Evolutionary conservation across 495 filamentous ascomycete genomes (phyloP).

Genomic region (Daldinia bambusicola): DNA sequence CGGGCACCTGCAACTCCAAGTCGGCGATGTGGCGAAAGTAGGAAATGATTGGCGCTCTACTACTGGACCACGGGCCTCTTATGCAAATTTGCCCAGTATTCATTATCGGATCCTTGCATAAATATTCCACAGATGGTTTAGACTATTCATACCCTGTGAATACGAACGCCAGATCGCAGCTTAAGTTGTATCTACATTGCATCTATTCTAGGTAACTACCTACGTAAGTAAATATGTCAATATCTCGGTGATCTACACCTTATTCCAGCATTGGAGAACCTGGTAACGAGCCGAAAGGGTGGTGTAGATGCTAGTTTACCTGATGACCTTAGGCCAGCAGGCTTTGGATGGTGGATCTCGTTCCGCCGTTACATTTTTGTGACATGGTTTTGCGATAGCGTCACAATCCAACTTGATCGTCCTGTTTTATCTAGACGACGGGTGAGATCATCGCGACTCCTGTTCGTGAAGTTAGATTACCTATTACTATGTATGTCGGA

Average conservation of each 20-base stretch:
- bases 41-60: slow-evolving; percentile 29
- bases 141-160: slow-evolving; percentile 22
- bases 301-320: slow-evolving; percentile 11
- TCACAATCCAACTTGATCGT: slow-evolving; percentile 23
- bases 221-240: neutral
- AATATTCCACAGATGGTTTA: slow-evolving; percentile 14
- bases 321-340: slow-evolving; percentile 30
- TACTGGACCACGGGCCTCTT: slow-evolving; percentile 18
- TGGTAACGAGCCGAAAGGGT: slow-evolving; percentile 21
- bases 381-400: slow-evolving; percentile 21
- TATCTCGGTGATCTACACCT: slow-evolving; percentile 22
- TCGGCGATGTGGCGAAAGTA: slow-evolving; percentile 35
- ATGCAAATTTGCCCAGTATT: slow-evolving; percentile 23
- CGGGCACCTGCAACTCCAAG: slow-evolving; percentile 41
- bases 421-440: slow-evolving; percentile 33
- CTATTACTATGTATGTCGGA: neutral
- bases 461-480: slow-evolving; percentile 8
- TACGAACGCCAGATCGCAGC: slow-evolving; percentile 18
- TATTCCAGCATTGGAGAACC: slow-evolving; percentile 15
- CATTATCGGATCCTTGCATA: slow-evolving; percentile 38
- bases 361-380: slow-evolving; percentile 34
- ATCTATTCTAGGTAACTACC: neutral
- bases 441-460: slow-evolving; percentile 32
- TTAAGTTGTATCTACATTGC: neutral
- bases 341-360: slow-evolving; percentile 14